These are phyloP conservation scores for Mrakia hoshinonis DNA, from an alignment of 768 basidiomycete species.

Conservation along the genomic window DNA sequence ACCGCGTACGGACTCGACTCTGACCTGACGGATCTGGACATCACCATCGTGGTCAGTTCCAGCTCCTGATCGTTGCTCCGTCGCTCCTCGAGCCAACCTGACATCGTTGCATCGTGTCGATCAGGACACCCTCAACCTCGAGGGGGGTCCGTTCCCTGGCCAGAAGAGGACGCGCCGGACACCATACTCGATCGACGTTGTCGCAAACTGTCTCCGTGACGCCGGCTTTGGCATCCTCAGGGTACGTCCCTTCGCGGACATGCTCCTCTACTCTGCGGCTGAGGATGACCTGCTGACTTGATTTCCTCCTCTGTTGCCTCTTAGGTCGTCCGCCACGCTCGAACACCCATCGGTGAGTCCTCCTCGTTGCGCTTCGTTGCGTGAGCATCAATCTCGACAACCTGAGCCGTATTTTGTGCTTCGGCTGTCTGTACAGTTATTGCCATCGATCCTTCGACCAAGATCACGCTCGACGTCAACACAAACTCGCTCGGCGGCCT, in stretches of 20 bases:
- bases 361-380: too few relatives aligned
- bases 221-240: too few relatives aligned
- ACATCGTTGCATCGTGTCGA: background rate
- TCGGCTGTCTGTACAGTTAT: background rate
- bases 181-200: too few relatives aligned
- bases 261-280: background rate
- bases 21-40: background rate
- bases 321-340: background rate
- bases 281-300: background rate
- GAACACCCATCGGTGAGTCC: background rate
- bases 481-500: background rate
- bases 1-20: background rate
- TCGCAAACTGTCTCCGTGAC: too few relatives aligned
- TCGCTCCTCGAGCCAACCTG: background rate
- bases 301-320: background rate
- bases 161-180: too few relatives aligned
- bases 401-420: too few relatives aligned
- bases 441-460: background rate
- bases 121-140: too few relatives aligned
- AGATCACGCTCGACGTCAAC: background rate
- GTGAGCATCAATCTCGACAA: too few relatives aligned
- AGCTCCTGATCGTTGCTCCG: background rate
- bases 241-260: background rate
- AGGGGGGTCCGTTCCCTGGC: too few relatives aligned
- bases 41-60: background rate